Conservation (phyloP, 192 early-diverging fungal species). For the Allomyces macrogynus region DNA sequence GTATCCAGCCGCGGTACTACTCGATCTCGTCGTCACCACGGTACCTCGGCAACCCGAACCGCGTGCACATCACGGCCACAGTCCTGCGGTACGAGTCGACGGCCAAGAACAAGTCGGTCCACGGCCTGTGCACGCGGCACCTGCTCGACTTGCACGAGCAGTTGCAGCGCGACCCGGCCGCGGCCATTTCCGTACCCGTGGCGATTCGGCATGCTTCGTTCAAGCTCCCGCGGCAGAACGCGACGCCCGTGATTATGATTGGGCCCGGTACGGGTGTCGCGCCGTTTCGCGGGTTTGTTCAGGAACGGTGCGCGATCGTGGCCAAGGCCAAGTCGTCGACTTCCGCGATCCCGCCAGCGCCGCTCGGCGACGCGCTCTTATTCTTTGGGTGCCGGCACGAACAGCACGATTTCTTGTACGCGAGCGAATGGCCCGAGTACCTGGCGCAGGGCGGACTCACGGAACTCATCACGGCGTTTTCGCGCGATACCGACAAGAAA, state of each 20-base stretch:
- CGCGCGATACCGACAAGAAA: constrained; percentile 63
- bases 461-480: constrained; percentile 75
- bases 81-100: constrained; percentile 57
- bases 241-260: constrained; percentile 80
- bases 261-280: constrained; percentile 98
- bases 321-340: constrained; percentile 11
- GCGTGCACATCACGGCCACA: constrained; percentile 69
- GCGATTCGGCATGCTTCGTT: constrained; percentile 84
- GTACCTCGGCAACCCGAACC: constrained; percentile 34
- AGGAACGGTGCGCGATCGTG: constrained; percentile 45
- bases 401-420: constrained; percentile 77
- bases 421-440: constrained; percentile 46
- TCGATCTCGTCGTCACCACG: constrained; percentile 86
- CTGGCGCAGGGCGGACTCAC: constrained; percentile 20
- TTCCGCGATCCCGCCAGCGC: not conserved
- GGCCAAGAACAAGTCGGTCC: constrained; percentile 24
- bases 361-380: constrained; percentile 61
- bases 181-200: constrained; percentile 42
- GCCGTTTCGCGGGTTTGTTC: constrained; percentile 92
- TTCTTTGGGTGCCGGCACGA: constrained; percentile 86
- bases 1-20: constrained; percentile 78
- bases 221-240: constrained; percentile 59
- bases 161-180: not conserved
- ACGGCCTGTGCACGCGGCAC: constrained; percentile 78
- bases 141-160: constrained; percentile 45